These are phyloP conservation scores for Colletotrichum sp. DNA, from an alignment of 2,329 filamentous ascomycete species.

Conservation along the genomic window DNA sequence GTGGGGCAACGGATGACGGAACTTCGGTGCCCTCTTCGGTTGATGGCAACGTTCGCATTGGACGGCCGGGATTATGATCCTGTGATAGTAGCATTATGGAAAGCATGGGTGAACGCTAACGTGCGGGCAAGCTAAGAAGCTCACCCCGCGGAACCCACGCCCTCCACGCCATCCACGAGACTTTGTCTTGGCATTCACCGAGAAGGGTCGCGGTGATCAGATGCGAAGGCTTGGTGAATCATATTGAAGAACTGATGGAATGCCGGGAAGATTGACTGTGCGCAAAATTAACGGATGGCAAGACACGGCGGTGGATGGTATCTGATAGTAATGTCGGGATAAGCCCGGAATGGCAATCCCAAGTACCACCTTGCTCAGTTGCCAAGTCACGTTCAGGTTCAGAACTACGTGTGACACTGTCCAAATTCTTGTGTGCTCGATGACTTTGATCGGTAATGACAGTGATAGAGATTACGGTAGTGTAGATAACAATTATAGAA, in stretches of 20 bases:
- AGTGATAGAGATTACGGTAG: too few species aligned
- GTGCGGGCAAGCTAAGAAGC: neutral
- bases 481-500: too few species aligned
- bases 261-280: neutral
- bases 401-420: too few species aligned
- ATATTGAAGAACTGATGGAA: neutral
- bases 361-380: neutral
- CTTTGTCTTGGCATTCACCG: neutral
- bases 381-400: neutral
- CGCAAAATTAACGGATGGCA: neutral
- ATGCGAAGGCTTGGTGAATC: neutral
- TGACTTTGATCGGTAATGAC: too few species aligned
- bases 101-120: neutral
- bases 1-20: neutral
- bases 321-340: neutral
- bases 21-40: neutral
- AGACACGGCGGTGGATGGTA: neutral
- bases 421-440: too few species aligned
- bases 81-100: neutral
- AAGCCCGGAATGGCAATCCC: neutral
- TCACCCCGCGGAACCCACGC: neutral
- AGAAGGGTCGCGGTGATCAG: neutral
- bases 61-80: neutral
- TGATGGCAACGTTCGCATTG: neutral
- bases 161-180: neutral